Evolutionary conservation across 257 asterid genomes (phyloP), one percentile per base, ranked within the genome.

Genomic region (Pogostemon cablin): DNA sequence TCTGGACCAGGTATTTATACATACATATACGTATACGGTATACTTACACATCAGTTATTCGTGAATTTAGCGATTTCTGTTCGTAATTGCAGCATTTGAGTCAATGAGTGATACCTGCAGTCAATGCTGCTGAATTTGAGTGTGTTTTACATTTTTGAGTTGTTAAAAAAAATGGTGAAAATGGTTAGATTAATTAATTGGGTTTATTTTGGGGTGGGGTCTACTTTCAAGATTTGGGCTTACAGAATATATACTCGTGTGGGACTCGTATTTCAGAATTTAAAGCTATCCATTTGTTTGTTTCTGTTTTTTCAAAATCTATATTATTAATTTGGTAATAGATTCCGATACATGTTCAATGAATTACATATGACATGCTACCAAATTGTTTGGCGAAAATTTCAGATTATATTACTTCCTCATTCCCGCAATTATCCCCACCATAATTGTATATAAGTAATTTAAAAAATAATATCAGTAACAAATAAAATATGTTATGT

Each of bases 1-100:
- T 60, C 56, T 59, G 25, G 53, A 69, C 72, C 79, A 75, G 79
- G 79, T 75, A 62, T 1, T 10, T 9, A 7, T 20, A 17, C 7
- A 20, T 8, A 2, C 2, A 6, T 56, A n/a, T 11, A 42, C 15
- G 10, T 39, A 39, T 60, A 25, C 32, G 32, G 32, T 25, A 25
- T 25, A 25, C 32, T 25, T 25, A 25, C 32, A 25, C 32, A 40
- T 38, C 38, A 4, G 42, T 25, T 54, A 8, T 20, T 9, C 2
- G 61, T 56, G 32, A 32, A 56, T 56, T 56, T 56, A 3, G 9
- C 4, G 4, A 56, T 3, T 56, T 34, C 4, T 34, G 6, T 25
- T 25, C 2, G 32, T 25, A 25, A 25, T 25, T 25, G 32, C 32
- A 34, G 12, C 4, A 34, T 57, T 1, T 37, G 10, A 11, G 40